Conservation (phyloP, 2,329 filamentous ascomycete species). For the Penicillium sp. region DNA sequence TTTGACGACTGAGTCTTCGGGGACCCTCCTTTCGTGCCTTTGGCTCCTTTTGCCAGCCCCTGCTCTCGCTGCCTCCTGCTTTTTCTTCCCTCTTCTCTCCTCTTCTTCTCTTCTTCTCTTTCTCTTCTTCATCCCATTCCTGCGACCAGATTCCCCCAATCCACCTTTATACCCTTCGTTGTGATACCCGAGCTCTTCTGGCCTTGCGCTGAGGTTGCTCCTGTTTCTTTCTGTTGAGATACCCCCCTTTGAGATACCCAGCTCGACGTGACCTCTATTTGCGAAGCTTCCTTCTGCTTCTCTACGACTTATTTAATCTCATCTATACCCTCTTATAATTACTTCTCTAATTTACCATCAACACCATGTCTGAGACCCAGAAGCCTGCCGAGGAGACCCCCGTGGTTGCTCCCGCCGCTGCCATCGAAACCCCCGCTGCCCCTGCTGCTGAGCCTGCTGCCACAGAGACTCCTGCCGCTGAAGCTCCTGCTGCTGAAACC, state of each 20-base stretch:
- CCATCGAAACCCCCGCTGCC: constrained; percentile 41
- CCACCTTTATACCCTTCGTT: constrained; percentile 32
- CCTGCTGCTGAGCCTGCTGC: constrained; percentile 46
- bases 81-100: constrained; percentile 33
- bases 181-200: constrained; percentile 48
- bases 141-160: constrained; percentile 19
- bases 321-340: constrained; percentile 26
- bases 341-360: constrained; percentile 25
- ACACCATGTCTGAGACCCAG: constrained; percentile 74
- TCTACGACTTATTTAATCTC: constrained; percentile 25
- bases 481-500: constrained; percentile 29
- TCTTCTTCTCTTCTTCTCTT: constrained; percentile 31
- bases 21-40: constrained; percentile 17
- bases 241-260: constrained; percentile 37
- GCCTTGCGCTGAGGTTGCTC: constrained; percentile 35
- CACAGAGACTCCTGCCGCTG: constrained; percentile 34
- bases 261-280: constrained; percentile 22
- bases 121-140: constrained; percentile 31
- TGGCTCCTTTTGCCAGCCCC: constrained; percentile 24
- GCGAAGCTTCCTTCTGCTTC: constrained; percentile 28
- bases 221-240: constrained; percentile 42
- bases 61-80: constrained; percentile 26
- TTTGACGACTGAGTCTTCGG: background rate
- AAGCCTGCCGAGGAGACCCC: constrained; percentile 70
- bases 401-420: constrained; percentile 44